These are phyloP conservation scores for Lathyrus aphaca DNA, from an alignment of 306 rosid genomes.

Conservation along the genomic window DNA sequence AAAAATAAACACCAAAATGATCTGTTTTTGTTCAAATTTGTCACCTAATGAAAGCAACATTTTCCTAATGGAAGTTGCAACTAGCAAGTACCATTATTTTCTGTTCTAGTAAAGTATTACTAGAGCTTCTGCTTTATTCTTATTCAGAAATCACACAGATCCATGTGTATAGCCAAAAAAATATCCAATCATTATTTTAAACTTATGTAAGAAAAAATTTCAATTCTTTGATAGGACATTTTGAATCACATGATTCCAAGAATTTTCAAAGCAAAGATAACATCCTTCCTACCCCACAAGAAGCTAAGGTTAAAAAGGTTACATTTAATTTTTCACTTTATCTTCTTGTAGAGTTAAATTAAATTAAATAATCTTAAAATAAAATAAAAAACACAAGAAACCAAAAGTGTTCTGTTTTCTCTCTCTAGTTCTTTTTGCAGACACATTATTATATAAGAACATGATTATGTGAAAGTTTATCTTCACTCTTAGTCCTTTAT, in stretches of 20 bases:
- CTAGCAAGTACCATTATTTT: neutral
- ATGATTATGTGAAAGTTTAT: conserved; percentile 36
- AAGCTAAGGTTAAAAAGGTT: conserved; percentile 34
- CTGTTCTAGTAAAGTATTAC: neutral
- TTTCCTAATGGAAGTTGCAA: neutral
- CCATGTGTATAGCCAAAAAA: neutral
- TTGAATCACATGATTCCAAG: conserved; percentile 13
- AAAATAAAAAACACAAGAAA: neutral
- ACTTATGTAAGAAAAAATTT: neutral
- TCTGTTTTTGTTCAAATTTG: neutral
- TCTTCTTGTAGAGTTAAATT: too few relatives aligned
- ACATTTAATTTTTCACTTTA: conserved; percentile 24
- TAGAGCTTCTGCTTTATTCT: too few relatives aligned
- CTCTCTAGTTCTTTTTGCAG: conserved; percentile 18
- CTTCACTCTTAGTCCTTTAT: conserved; percentile 45
- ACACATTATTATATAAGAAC: conserved; percentile 51
- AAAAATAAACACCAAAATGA: neutral
- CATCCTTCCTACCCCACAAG: conserved; percentile 52
- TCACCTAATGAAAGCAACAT: neutral
- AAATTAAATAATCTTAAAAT: neutral
- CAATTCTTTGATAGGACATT: conserved; percentile 17
- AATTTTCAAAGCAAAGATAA: conserved; percentile 10
- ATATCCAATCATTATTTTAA: neutral
- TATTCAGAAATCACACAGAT: neutral
- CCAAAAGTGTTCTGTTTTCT: conserved; percentile 21